Conservation (phyloP, 1,139 yeast genomes). For the Geotrichum citri-aurantii region DNA sequence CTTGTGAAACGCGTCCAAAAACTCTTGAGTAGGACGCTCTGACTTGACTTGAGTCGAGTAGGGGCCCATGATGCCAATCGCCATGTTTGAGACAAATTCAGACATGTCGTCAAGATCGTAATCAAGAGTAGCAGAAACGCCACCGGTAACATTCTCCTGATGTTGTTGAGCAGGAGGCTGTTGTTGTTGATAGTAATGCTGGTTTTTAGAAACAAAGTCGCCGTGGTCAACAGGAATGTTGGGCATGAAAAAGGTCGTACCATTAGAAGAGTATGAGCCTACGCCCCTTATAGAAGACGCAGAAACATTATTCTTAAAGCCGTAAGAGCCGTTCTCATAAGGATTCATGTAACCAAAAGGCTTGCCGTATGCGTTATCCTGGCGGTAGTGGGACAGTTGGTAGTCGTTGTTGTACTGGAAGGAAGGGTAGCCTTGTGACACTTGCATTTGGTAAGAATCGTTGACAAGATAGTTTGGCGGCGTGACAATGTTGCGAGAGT, state of each 20-base stretch:
- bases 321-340: conserved; percentile 13
- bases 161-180: conserved; percentile 23
- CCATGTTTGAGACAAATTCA: conserved; percentile 62
- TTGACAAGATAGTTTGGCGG: conserved; percentile 24
- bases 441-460: conserved; percentile 10
- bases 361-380: conserved; percentile 9
- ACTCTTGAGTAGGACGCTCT: conserved; percentile 31
- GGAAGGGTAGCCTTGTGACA: conserved; percentile 12
- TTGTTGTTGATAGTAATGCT: conserved; percentile 20
- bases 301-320: conserved; percentile 13
- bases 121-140: conserved; percentile 71
- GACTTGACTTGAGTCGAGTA: conserved; percentile 20
- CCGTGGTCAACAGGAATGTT: conserved; percentile 25
- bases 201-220: conserved; percentile 16
- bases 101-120: conserved; percentile 75
- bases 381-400: conserved; percentile 16
- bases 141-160: conserved; percentile 46
- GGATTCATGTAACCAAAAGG: conserved; percentile 7
- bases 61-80: conserved; percentile 50
- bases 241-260: conserved; percentile 28
- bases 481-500: conserved; percentile 25
- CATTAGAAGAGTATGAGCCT: conserved; percentile 24
- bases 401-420: conserved; percentile 12
- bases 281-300: conserved; percentile 14
- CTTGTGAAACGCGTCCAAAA: conserved; percentile 49